Evolutionary conservation across 495 filamentous ascomycete genomes (phyloP), one percentile per base, ranked within the genome.

Genomic region (Delitschia confertaspora): DNA sequence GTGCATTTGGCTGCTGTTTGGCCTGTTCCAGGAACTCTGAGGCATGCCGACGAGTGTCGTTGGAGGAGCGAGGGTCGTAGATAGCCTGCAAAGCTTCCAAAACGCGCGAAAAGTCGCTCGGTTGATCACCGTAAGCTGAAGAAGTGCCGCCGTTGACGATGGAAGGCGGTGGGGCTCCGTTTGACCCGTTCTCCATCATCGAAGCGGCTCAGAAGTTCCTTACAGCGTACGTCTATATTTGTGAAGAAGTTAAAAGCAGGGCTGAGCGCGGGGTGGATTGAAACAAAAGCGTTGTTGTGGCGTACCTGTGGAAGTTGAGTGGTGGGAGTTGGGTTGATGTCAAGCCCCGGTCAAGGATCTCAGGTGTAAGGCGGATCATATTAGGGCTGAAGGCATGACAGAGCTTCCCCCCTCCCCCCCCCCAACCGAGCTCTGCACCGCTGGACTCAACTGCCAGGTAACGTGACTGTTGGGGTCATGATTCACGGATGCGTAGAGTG

Each of bases 21-120:
- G 88, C 71, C 13, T 80, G 63, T 58, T 96, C 89, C 43, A 99
- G 78, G 60, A 83, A 93, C 6, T 71, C 56, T 38, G 85, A 76
- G 27, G 91, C 91, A 55, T 93, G 72, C 59, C 82, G 75, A 34
- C 91, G 88, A n/a, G 80, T 67, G 37, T 83, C 76, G 65, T 95
- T 95, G 37, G 80, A 69, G 18, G 86, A 88, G 39, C 79, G 71
- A 16, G 88, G 79, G 52, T 76, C 80, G 67, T 96, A 87, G 39
- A 93, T 80, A 46, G 89, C 75, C 33, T 88, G 72, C 42, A 99
- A 72, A 19, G 93, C 91, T 41, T 81, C 73, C 59, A 85, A 73
- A 38, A 96, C 88, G 55, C 71, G 73, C 6, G 69, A 63, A 52
- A 72, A 49, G 27, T 58, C 58, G 33, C 41, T 36, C 20, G 23